Conservation (phyloP, 768 basidiomycete genomes). For the Hemileccinum impolitum region DNA sequence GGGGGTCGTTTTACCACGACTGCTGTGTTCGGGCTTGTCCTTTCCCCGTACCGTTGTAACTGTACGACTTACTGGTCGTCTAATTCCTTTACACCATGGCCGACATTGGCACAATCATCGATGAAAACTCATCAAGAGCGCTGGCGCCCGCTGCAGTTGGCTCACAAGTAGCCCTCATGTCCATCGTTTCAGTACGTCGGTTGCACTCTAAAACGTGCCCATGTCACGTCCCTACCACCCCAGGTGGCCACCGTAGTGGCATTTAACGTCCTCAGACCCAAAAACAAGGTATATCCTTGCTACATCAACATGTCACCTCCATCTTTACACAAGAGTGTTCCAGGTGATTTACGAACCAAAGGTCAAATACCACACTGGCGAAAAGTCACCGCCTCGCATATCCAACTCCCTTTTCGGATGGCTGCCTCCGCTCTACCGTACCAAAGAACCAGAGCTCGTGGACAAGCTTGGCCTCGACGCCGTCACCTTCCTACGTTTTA, state of each 20-base stretch:
- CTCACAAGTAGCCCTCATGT: slow-evolving; percentile 76
- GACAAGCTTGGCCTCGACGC: slow-evolving; percentile 92
- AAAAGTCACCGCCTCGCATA: slow-evolving; percentile 77
- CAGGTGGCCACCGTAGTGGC: slow-evolving; percentile 64
- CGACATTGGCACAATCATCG: slow-evolving; percentile 31
- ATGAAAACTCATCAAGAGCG: slow-evolving; percentile 45
- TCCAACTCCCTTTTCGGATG: slow-evolving; percentile 84
- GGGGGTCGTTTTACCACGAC: no score
- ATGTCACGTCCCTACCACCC: slow-evolving; percentile 6
- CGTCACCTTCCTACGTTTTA: slow-evolving; percentile 87
- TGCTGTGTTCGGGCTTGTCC: no score
- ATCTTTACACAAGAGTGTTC: neutral
- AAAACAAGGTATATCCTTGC: slow-evolving; percentile 64
- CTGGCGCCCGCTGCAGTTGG: slow-evolving; percentile 79
- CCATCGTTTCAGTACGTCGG: slow-evolving; percentile 60
- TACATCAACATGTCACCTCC: no score
- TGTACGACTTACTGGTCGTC: slow-evolving; percentile 3
- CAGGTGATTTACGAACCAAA: slow-evolving; percentile 92
- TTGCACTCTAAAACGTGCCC: neutral
- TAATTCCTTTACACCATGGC: slow-evolving; percentile 27
- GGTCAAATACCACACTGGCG: slow-evolving; percentile 81
- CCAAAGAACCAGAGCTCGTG: slow-evolving; percentile 85
- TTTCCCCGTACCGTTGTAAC: no score
- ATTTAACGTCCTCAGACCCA: slow-evolving; percentile 86
- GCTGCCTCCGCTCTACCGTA: slow-evolving; percentile 80